Conservation (phyloP, 2,329 filamentous ascomycete genomes). For the Cordyceps sp. region DNA sequence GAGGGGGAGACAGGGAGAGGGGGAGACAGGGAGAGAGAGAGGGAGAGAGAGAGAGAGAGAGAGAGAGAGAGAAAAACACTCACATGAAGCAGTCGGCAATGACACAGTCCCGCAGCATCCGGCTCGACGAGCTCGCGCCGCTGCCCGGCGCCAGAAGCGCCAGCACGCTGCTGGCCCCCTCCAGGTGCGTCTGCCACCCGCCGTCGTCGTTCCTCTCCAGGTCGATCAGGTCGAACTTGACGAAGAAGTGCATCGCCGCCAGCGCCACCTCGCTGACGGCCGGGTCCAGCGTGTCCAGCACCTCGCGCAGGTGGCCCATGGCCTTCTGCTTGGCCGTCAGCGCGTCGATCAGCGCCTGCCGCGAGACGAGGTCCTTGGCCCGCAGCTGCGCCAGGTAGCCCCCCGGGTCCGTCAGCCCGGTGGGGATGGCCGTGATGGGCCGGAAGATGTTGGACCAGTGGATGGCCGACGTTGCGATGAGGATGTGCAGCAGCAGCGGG, state of each 20-base stretch:
- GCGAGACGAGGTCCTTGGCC: conserved; percentile 19
- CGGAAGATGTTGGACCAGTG: conserved; percentile 29
- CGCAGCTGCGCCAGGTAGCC: conserved; percentile 19
- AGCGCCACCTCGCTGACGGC: conserved; percentile 28
- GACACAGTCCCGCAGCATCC: conserved; percentile 25
- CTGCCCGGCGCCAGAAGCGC: conserved; percentile 16
- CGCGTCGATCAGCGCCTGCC: conserved; percentile 26
- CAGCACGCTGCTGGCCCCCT: conserved; percentile 25
- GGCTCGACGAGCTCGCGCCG: conserved; percentile 12
- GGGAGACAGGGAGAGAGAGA: no score
- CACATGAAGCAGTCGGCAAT: conserved; percentile 31
- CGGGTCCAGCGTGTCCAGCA: conserved; percentile 21
- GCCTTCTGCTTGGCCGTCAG: conserved; percentile 28
- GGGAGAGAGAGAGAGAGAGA: no score
- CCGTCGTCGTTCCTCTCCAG: conserved; percentile 22
- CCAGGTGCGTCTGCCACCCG: conserved; percentile 28
- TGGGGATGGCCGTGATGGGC: conserved; percentile 14
- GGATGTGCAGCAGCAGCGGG: conserved; percentile 28
- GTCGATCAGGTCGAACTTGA: conserved; percentile 34
- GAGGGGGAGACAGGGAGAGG: no score
- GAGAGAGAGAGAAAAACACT: no score
- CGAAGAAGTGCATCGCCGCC: conserved; percentile 31
- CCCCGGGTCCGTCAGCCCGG: conserved; percentile 16
- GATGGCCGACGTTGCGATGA: conserved; percentile 30
- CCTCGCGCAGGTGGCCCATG: conserved; percentile 22